Base-by-base conservation (phyloP, 257 asterid genomes). In the Primulina eburnea region DNA sequence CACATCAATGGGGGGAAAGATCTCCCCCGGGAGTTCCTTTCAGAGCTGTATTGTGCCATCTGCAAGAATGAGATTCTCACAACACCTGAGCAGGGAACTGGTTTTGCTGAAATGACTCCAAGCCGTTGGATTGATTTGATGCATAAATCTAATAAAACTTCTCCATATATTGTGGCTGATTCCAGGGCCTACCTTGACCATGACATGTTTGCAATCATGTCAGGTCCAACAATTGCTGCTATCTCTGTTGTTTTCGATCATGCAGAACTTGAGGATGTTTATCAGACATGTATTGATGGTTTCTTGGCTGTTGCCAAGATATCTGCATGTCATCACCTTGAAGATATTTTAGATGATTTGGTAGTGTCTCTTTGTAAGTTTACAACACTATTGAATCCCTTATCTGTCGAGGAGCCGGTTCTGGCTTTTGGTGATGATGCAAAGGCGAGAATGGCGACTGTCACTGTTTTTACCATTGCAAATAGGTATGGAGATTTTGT, bases 161-260 rank as follows among this genome's bases (percentile, higher is more conserved):
- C 95, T 75, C 95, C 88, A 4, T 90, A 87, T 76, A 86, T 88
- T 40, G 83, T 87, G 66, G 80, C 95, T 40, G 97, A 88, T 83
- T 88, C 96, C 40, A 86, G 88, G 78, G 86, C 98, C 68, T 78
- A 87, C 81, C 96, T 90, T 71, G 98, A 92, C 83, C 97, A 88
- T 68, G 96, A 92, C 85, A 88, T 92, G 97, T 92, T 92, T 79
- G 97, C 98, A 26, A 90, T 88, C 77, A 87, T 92, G 96, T 92
- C 98, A 14, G 98, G 98, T 66, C 98, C 98, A 20, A 92, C 97
- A 40, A 88, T 92, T 82, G 98, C 98, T 73, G 98, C 98, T 50
- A 86, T 92, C 74, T 92, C 98, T 29, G 97, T 92, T 57, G 98
- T 92, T 47, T 92, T 90, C 69, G 97, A 90, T 75, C 95, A 92